phyloP scores from a whole-genome alignment of 768 basidiomycete species.

The Mycena polygramma region DNA sequence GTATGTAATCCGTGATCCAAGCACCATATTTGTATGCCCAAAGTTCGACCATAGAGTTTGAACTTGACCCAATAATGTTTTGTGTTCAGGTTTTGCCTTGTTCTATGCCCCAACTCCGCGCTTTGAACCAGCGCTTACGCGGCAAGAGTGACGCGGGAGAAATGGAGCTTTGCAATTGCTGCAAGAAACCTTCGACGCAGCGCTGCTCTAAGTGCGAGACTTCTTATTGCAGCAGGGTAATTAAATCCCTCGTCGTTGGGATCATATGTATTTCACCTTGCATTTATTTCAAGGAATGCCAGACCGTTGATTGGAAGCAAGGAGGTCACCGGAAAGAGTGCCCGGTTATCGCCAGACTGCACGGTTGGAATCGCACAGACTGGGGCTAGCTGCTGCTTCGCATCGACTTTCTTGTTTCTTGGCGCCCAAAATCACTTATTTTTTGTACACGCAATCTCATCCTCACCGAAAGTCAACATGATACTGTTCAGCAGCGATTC shows the following conservation, averaged over 20 bases:
- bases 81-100: slow-evolving; percentile 32
- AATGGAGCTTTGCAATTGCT: slow-evolving; percentile 35
- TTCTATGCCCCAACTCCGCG: slow-evolving; percentile 31
- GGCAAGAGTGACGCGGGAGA: slow-evolving; percentile 34
- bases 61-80: too few relatives aligned
- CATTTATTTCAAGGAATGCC: slow-evolving; percentile 36
- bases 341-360: slow-evolving; percentile 26
- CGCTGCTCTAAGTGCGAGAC: slow-evolving; percentile 34
- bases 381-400: slow-evolving; percentile 32
- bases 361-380: slow-evolving; percentile 42
- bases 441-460: too few relatives aligned
- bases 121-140: slow-evolving; percentile 35
- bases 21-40: slow-evolving; percentile 22
- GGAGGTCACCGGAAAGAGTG: slow-evolving; percentile 37
- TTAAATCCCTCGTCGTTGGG: not conserved
- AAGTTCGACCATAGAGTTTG: too few relatives aligned
- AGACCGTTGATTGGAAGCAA: slow-evolving; percentile 36
- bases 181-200: slow-evolving; percentile 32
- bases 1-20: slow-evolving; percentile 40
- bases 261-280: not conserved
- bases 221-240: slow-evolving; percentile 38
- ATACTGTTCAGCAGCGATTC: too few relatives aligned
- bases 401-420: not conserved
- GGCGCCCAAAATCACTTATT: too few relatives aligned
- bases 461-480: too few relatives aligned